Conservation (phyloP, 1,284 basidiomycete genomes). For the Amylostereum chailletii region DNA sequence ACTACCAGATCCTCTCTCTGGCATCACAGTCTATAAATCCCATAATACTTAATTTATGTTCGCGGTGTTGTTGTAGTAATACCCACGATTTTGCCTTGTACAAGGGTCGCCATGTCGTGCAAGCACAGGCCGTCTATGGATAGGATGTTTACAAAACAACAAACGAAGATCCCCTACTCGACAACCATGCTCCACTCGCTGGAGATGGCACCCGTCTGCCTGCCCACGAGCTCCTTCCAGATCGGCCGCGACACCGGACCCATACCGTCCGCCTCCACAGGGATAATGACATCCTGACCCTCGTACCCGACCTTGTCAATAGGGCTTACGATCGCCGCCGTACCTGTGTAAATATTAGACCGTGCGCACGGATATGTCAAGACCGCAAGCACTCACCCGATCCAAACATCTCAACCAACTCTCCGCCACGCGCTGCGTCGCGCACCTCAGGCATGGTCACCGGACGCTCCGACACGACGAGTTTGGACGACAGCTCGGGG, state of each 20-base stretch:
- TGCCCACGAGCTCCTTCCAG: conserved; percentile 80
- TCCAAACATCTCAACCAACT: conserved; percentile 88
- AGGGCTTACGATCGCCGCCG: conserved; percentile 81
- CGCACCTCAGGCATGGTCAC: conserved; percentile 89
- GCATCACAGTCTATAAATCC: too few relatives aligned
- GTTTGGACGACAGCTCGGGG: conserved; percentile 53
- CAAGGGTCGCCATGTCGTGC: too few relatives aligned
- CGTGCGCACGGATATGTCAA: neutral
- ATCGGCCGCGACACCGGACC: conserved; percentile 79
- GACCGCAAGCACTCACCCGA: conserved; percentile 42
- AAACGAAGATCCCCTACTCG: conserved; percentile 15
- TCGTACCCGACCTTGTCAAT: conserved; percentile 84
- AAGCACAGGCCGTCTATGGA: too few relatives aligned
- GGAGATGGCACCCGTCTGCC: conserved; percentile 81
- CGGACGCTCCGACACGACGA: conserved; percentile 76
- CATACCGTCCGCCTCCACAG: conserved; percentile 83
- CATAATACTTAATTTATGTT: too few relatives aligned
- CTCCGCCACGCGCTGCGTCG: conserved; percentile 60
- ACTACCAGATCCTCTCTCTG: neutral
- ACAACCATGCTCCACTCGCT: conserved; percentile 77
- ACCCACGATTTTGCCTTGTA: too few relatives aligned
- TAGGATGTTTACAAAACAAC: too few relatives aligned
- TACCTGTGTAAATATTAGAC: conserved; percentile 37
- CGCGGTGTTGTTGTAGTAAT: too few relatives aligned
- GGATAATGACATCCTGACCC: conserved; percentile 78